These are phyloP conservation scores for Cladophialophora immunda DNA, from an alignment of 2,329 filamentous ascomycete species.

Conservation along the genomic window DNA sequence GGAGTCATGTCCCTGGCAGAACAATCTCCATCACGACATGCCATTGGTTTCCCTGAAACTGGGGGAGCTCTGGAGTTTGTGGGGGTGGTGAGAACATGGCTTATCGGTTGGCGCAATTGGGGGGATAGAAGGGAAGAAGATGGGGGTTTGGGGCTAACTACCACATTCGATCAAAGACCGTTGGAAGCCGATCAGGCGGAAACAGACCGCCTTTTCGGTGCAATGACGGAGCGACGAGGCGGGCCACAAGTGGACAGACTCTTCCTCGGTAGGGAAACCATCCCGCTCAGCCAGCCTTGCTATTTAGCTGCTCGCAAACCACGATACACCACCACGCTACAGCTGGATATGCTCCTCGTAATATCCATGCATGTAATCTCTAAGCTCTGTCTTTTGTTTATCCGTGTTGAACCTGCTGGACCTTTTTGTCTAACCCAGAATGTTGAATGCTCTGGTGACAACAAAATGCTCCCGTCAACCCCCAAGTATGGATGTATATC, in stretches of 20 bases:
- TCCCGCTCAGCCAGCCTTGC: background rate
- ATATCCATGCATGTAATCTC: background rate
- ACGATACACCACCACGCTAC: background rate
- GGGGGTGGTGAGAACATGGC: background rate
- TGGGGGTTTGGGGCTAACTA: background rate
- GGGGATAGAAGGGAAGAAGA: background rate
- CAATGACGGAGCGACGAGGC: slow-evolving; percentile 14
- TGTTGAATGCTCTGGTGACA: slow-evolving; percentile 29
- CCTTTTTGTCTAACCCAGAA: slow-evolving; percentile 30
- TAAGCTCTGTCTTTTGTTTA: slow-evolving; percentile 1
- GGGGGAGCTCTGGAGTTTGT: slow-evolving; percentile 1
- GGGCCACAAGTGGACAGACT: background rate
- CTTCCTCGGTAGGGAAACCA: background rate
- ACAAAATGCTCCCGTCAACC: slow-evolving; percentile 18
- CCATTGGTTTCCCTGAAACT: background rate
- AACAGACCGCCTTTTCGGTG: slow-evolving; percentile 7
- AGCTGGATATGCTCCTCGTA: background rate
- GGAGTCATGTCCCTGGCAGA: background rate
- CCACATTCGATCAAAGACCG: background rate
- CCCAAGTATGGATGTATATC: background rate
- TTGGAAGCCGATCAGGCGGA: slow-evolving; percentile 5
- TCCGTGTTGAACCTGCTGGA: slow-evolving; percentile 23
- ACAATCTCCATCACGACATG: background rate
- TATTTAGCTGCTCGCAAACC: background rate
- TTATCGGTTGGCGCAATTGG: background rate